Evolutionary conservation across 441 rosid genomes (phyloP).

Genomic region (Theobroma grandiflorum): DNA sequence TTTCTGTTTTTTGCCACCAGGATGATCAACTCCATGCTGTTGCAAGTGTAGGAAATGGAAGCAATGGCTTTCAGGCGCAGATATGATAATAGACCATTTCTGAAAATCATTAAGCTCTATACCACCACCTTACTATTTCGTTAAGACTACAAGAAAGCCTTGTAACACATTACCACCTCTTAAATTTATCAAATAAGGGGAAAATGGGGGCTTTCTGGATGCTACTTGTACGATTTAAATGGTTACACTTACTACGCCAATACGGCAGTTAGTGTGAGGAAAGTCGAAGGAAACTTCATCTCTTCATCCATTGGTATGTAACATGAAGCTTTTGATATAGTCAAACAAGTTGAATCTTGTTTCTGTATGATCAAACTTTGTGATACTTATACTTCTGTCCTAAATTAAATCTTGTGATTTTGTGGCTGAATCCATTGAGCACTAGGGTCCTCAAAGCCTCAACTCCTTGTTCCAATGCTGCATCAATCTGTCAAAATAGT

Average conservation of each 20-base stretch:
- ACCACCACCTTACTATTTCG: background rate
- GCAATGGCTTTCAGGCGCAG: background rate
- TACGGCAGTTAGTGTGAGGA: background rate
- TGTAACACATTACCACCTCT: background rate
- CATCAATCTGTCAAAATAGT: slow-evolving; percentile 61
- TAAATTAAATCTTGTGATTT: slow-evolving; percentile 70
- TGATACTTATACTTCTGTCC: slow-evolving; percentile 86
- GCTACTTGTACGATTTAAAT: background rate
- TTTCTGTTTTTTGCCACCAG: background rate
- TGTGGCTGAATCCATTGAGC: slow-evolving; percentile 65
- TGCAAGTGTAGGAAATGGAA: background rate
- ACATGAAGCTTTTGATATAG: background rate
- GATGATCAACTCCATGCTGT: background rate
- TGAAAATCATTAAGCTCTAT: background rate
- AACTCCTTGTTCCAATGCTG: slow-evolving; percentile 70
- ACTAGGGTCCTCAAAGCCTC: slow-evolving; percentile 72
- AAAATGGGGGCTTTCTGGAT: background rate
- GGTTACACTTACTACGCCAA: background rate
- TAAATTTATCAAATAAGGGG: background rate
- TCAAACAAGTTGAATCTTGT: background rate
- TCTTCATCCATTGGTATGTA: background rate
- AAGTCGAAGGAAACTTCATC: background rate
- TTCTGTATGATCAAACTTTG: slow-evolving; percentile 53
- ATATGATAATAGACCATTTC: background rate
- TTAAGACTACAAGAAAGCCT: background rate